Evolutionary conservation across 805 yeast species (phyloP), one percentile per base, ranked within the genome.

Genomic region (Naumovozyma dairenensis): DNA sequence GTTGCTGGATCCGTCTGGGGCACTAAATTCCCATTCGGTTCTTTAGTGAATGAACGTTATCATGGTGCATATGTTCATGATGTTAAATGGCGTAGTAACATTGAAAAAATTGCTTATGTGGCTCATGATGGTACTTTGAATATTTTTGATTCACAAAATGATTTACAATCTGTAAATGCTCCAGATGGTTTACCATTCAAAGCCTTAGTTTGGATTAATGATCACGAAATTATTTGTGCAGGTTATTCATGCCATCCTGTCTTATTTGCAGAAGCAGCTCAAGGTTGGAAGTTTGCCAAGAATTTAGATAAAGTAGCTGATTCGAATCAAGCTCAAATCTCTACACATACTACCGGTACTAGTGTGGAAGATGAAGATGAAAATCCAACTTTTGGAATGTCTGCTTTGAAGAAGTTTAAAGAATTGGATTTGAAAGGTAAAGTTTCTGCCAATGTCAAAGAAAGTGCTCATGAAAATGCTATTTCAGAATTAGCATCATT

Each of bases 401-500:
- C 79, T 43, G 93, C 93, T 5, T 72, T 92, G 58, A 81, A 82
- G 63, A 85, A 89, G 87, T 92, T 92, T 66, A 78, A 84, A 60
- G 95, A 89, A 60, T 66, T 92, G 71, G 99, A 92, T 62, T 71
- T 89, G 57, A 92, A 86, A 67, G 99, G 99, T 39, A 72, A 82
- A 37, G 73, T 73, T 33, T 66, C 60, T 36, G 56, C 56, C 20
- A 60, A 62, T 33, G 63, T 67, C 22, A 59, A 69, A 21, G 69
- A 64, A 25, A 85, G 95, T 12, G 72, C 83, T 38, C 97, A 92
- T 63, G 96, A 87, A 62, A 92, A 89, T 62, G 78, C 96, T 22
- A 80, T 92, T 54, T 73, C 80, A 34, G 71, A 74, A 32, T 58
- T 89, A 35, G 69, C 75, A 45, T 63, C 73, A 25, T 73, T 59